Base-by-base conservation (phyloP, 768 basidiomycete species). In the Neoboletus subvelutipes region DNA sequence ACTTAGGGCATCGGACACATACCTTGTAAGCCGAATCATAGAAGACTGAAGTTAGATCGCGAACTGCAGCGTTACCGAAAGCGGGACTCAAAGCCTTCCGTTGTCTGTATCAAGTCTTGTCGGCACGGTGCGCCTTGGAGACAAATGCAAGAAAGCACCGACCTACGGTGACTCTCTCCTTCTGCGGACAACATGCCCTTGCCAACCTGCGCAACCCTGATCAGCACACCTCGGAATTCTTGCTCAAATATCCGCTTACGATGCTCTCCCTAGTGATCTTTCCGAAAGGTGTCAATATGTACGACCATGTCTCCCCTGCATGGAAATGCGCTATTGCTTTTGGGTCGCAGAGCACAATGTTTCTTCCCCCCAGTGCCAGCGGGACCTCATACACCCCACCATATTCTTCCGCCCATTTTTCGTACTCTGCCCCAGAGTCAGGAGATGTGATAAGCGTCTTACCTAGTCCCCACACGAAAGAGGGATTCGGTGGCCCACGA, bases 251-350 rank as follows among this genome's bases (percentile, higher is more conserved):
- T 22, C 7, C 3, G 17, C 73, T 53, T 53, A 75, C 75, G 17
- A 71, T 0, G 4, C 45, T 50, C 55, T 68, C 71, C 31, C 68
- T 63, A 0, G 51, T 55, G 3, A 50, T 59, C 65, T 48, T 50
- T 36, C 12, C 61, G n/a, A 59, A 59, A 51, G 60, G 71, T n/a
- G 64, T 67, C 5, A 59, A 54, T 12, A 66, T 31, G 29, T 74
- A 75, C 0, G 70, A 67, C 69, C 66, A 80, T 0, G 82, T 80
- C 51, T 84, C 84, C 52, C 69, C 75, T 0, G 78, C 71, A 55
- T 76, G 81, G 41, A 82, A 76, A 58, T 85, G 81, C 0, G 77
- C 72, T n/a, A 80, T 68, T 0, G 84, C 83, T 62, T 77, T 82
- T 0, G 79, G 77, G 50, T 82, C 82, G 48, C 74, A 72, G 6